A percentile compares a stretch with the other conserved stretches of the same genome.
phyloP scores from a whole-genome alignment of 2,329 filamentous ascomycete species.

The Thermoascus crustaceus region DNA sequence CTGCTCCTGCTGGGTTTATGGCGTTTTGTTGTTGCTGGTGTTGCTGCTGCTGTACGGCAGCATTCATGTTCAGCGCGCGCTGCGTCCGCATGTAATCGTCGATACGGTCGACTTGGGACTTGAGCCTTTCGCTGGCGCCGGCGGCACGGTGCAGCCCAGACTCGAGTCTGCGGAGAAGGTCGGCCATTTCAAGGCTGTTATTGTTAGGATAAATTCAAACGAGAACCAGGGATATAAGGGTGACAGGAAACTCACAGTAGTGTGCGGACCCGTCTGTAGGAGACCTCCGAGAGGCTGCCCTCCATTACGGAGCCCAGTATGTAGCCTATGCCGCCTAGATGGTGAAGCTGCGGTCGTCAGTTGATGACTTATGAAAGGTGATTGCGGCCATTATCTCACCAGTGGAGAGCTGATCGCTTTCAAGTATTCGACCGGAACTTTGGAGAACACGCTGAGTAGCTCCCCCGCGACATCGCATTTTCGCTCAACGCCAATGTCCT shows the following conservation, averaged over 20 bases:
- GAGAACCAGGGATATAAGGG: background rate
- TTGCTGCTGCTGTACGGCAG: constrained; percentile 8
- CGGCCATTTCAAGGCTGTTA: constrained; percentile 35
- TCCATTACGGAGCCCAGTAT: constrained; percentile 44
- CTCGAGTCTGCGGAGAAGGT: constrained; percentile 40
- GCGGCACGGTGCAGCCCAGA: constrained; percentile 31
- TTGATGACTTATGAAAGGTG: background rate
- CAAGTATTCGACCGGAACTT: constrained; percentile 39
- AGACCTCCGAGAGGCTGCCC: constrained; percentile 34
- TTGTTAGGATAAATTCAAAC: background rate
- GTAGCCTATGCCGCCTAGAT: constrained; percentile 42
- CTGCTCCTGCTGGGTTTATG: constrained; percentile 5
- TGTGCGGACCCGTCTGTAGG: constrained; percentile 35
- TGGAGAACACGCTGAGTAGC: constrained; percentile 36
- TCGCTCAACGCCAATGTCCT: constrained; percentile 31
- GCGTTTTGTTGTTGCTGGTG: constrained; percentile 5
- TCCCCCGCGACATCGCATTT: constrained; percentile 41
- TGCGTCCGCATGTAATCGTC: constrained; percentile 36
- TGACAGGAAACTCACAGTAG: constrained; percentile 24
- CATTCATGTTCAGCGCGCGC: constrained; percentile 11
- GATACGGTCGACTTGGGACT: constrained; percentile 36
- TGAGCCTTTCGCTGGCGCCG: constrained; percentile 33
- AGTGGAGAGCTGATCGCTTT: constrained; percentile 43
- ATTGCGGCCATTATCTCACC: constrained; percentile 9
- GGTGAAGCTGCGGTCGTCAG: constrained; percentile 29